phyloP scores from a whole-genome alignment of 208 protist species.

The Trypanosoma conorhini region DNA sequence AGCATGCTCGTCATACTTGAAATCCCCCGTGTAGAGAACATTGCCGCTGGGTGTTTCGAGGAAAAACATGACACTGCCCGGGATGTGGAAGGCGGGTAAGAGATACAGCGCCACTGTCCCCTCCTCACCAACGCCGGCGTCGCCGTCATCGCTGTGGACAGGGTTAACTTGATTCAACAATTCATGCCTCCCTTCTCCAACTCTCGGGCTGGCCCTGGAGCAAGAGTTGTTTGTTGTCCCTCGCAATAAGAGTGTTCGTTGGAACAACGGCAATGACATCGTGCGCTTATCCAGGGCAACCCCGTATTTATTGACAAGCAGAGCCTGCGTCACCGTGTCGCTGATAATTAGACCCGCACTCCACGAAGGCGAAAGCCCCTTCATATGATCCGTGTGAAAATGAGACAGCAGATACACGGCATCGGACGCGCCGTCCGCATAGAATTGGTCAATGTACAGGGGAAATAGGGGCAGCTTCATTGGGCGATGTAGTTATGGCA shows the following conservation, averaged over 20 bases:
- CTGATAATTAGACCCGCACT: constrained; percentile 57
- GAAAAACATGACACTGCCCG: constrained; percentile 79
- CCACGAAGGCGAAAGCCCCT: constrained; percentile 63
- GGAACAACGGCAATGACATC: constrained; percentile 16
- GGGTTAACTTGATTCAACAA: background rate
- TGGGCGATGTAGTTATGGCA: background rate
- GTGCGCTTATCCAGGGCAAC: background rate
- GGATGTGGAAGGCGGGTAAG: constrained; percentile 71
- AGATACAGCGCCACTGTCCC: constrained; percentile 20
- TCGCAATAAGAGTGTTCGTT: background rate
- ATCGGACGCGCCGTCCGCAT: constrained; percentile 1
- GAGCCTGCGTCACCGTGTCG: constrained; percentile 46
- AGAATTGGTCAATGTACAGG: constrained; percentile 60
- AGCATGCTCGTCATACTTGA: constrained; percentile 54
- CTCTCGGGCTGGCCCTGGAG: background rate
- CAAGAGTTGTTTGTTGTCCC: background rate
- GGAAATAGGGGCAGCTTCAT: constrained; percentile 62
- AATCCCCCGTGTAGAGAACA: constrained; percentile 83
- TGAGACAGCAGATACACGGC: constrained; percentile 72
- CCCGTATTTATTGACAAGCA: constrained; percentile 56
- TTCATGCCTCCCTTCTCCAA: background rate
- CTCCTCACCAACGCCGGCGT: background rate
- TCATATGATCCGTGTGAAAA: constrained; percentile 91
- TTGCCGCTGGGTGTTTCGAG: constrained; percentile 58
- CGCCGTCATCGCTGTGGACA: background rate